A percentile compares a stretch with the other conserved stretches of the same genome.
These are phyloP conservation scores for Coelastrella sp. DNA, from an alignment of 139 green algal species.

Conservation along the genomic window DNA sequence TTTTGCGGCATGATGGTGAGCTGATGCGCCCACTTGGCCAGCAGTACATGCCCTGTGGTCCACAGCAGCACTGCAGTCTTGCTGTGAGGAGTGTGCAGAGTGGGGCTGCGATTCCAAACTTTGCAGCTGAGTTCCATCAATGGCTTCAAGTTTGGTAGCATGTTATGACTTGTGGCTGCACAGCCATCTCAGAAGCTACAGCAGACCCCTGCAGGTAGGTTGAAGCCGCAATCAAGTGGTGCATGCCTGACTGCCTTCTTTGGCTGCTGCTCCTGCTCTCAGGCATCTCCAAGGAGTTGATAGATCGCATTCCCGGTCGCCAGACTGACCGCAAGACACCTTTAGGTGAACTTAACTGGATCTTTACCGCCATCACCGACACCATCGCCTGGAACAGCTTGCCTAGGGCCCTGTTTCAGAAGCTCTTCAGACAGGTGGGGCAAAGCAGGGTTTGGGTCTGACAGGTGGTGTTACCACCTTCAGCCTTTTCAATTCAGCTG, in stretches of 20 bases:
- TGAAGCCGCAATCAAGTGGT: background rate
- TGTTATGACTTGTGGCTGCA: background rate
- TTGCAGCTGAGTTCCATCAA: too few relatives aligned
- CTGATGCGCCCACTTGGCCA: background rate
- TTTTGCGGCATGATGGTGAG: constrained; percentile 20
- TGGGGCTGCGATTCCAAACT: too few relatives aligned
- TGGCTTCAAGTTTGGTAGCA: too few relatives aligned
- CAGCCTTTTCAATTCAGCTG: background rate
- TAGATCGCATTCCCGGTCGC: constrained; percentile 74
- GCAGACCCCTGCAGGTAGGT: background rate
- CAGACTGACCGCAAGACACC: constrained; percentile 97
- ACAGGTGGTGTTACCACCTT: background rate
- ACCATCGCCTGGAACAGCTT: constrained; percentile 99
- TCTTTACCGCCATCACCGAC: constrained; percentile 99
- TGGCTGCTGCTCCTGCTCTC: background rate
- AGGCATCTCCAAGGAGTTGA: constrained; percentile 61
- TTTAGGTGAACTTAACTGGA: constrained; percentile 98
- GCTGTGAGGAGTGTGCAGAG: too few relatives aligned
- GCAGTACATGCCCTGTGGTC: background rate
- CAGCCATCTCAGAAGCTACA: background rate
- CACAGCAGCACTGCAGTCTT: background rate
- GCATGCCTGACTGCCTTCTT: background rate
- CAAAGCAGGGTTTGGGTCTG: background rate
- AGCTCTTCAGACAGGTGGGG: constrained; percentile 93
- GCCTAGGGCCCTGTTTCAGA: constrained; percentile 95